Evolutionary conservation across 169 alveolate species (phyloP), one percentile per base, ranked within the genome.

Genomic region (Eimeria necatrix): DNA sequence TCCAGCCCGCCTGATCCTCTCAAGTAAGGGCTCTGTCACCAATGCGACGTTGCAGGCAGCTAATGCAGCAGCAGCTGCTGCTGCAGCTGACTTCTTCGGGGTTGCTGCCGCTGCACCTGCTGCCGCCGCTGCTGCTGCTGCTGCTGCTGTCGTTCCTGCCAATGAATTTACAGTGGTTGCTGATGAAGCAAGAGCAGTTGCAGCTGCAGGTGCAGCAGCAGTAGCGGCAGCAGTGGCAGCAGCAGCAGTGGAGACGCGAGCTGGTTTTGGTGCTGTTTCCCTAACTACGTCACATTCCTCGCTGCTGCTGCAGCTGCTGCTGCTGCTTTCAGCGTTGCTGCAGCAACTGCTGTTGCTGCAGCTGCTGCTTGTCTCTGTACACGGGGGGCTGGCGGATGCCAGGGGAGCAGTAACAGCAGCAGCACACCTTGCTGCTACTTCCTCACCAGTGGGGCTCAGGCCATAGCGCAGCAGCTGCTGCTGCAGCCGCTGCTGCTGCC

Each of bases 401-500:
- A 68, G 32, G n/a, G 78, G 78, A 24, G 32, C 78, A 18, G 78
- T n/a, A 10, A 68, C 78, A 14, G 78, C 78, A 68, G 78, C 78
- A 18, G 78, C 78, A 68, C 78, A 68, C n/a, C n/a, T 68, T n/a
- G 78, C 78, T 18, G 78, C 78, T 7, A 68, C 78, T 0, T 18
- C 14, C 78, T 68, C 78, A 14, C 78, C 78, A 14, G n/a, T 10
- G 32, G 78, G 78, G n/a, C 41, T 68, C 12, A 68, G 78, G 32
- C 78, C 78, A n/a, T 68, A 68, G n/a, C 78, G 78, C 9, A n/a
- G 78, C n/a, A 68, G 78, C 78, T 24, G 78, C 78, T 68, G 78
- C 32, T 68, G 46, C 32, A 10, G 68, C 68, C 20, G 68, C 68
- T 18, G 68, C 68, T 68, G 78, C 78, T 14, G 78, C 78, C n/a